phyloP scores from a whole-genome alignment of 305 asterid genomes.

The Salvia sclarea region DNA sequence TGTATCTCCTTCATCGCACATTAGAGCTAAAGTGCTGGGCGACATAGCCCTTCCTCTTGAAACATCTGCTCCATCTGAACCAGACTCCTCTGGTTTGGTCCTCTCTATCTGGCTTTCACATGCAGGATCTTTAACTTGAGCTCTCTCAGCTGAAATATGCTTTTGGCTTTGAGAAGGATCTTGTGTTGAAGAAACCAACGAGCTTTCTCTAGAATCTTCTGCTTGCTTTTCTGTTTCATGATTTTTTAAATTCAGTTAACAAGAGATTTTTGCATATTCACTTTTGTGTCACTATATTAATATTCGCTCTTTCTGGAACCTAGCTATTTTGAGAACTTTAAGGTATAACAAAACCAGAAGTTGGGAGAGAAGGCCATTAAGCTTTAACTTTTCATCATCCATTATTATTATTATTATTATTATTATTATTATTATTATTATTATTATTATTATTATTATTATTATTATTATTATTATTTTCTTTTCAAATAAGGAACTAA shows the following conservation, averaged over 20 bases:
- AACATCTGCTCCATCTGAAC: constrained; percentile 63
- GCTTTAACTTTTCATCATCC: background rate
- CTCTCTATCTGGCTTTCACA: constrained; percentile 51
- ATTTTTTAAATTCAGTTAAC: constrained; percentile 28
- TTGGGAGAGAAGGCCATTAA: background rate
- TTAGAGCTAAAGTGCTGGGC: constrained; percentile 91
- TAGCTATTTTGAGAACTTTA: background rate
- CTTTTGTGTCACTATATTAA: background rate
- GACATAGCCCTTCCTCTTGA: constrained; percentile 84
- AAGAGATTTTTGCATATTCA: background rate
- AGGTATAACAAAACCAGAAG: background rate
- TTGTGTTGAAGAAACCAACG: constrained; percentile 49
- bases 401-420: background rate
- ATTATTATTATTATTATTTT: background rate
- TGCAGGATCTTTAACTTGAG: constrained; percentile 37
- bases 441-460: too few species aligned
- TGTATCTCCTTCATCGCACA: constrained; percentile 89
- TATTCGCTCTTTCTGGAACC: background rate
- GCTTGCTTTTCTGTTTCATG: constrained; percentile 47
- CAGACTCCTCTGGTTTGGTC: constrained; percentile 47
- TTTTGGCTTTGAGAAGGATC: constrained; percentile 50
- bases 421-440: too few species aligned
- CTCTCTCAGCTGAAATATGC: constrained; percentile 43
- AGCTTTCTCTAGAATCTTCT: constrained; percentile 50
- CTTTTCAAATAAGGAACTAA: background rate